Percentiles rank a stretch among this genome's conserved stretches.
phyloP scores from a whole-genome alignment of 192 early-diverging fungal genomes.

The Coemansia sp. region DNA sequence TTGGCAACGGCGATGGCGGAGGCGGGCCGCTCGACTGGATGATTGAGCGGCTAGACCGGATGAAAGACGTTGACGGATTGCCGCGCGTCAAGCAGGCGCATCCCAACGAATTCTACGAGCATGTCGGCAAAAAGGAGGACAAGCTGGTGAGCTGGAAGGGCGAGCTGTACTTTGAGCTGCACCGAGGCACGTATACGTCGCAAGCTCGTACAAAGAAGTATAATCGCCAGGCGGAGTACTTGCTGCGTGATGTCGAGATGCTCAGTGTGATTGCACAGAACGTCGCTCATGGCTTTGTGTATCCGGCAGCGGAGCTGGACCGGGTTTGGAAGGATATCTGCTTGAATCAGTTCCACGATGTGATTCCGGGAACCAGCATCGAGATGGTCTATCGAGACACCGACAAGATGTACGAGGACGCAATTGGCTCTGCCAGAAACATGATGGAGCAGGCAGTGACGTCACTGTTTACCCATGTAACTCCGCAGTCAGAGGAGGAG shows the following conservation, averaged over 20 bases:
- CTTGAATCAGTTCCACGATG: slow-evolving; percentile 98
- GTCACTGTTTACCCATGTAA: slow-evolving; percentile 28
- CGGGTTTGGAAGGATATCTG: slow-evolving; percentile 85
- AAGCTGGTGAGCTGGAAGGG: slow-evolving; percentile 88
- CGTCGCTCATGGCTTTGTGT: slow-evolving; percentile 36
- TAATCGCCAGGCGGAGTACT: slow-evolving; percentile 81
- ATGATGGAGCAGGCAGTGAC: slow-evolving; percentile 54
- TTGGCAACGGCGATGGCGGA: slow-evolving; percentile 96
- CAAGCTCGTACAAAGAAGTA: slow-evolving; percentile 81
- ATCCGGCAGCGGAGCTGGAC: slow-evolving; percentile 76
- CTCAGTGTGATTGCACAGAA: slow-evolving; percentile 57
- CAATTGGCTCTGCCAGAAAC: slow-evolving; percentile 31
- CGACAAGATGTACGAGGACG: slow-evolving; percentile 47
- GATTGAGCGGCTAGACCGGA: slow-evolving; percentile 77
- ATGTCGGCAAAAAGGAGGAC: slow-evolving; percentile 65
- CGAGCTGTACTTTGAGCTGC: slow-evolving; percentile 97
- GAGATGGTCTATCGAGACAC: slow-evolving; percentile 90
- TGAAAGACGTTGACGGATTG: slow-evolving; percentile 75
- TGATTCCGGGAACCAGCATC: slow-evolving; percentile 90
- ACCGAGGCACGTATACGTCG: slow-evolving; percentile 96
- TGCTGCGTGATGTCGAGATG: slow-evolving; percentile 84
- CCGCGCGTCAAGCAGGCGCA: slow-evolving; percentile 70
- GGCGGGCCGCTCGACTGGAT: slow-evolving; percentile 81
- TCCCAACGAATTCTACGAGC: slow-evolving; percentile 85
- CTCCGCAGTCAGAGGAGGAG: slow-evolving; percentile 8